Conservation (phyloP, 441 rosid genomes). For the Brassica hybrid region DNA sequence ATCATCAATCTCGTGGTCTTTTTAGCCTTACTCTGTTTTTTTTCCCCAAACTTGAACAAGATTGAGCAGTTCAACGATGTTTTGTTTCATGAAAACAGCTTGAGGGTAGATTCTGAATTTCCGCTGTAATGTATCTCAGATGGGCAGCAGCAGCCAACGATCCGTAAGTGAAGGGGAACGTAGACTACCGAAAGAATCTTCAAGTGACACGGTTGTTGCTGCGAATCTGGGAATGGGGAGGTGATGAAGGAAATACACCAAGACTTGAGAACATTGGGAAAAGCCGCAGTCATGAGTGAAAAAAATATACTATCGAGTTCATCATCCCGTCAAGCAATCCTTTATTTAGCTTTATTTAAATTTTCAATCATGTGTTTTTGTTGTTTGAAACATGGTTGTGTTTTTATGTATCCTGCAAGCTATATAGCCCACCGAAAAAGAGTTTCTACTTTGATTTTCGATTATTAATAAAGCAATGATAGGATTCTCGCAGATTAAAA, state of each 20-base stretch:
- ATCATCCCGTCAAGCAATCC: not conserved
- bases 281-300: not conserved
- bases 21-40: conserved; percentile 1
- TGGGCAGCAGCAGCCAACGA: not conserved
- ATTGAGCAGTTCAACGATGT: conserved; percentile 95
- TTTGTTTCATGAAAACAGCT: conserved; percentile 69
- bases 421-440: too few relatives aligned
- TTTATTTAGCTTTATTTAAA: too few relatives aligned
- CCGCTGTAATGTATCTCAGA: conserved; percentile 39
- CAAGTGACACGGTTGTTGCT: not conserved
- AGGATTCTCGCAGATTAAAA: too few relatives aligned
- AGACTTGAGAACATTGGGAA: not conserved
- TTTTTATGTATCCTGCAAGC: too few relatives aligned
- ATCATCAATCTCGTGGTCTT: conserved; percentile 16
- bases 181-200: not conserved
- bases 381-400: too few relatives aligned
- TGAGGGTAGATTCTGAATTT: conserved; percentile 43
- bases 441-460: too few relatives aligned
- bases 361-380: too few relatives aligned
- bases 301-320: not conserved
- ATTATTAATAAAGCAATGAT: too few relatives aligned
- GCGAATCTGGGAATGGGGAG: not conserved
- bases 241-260: not conserved
- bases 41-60: conserved; percentile 49
- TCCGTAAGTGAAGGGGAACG: not conserved